Conservation (phyloP, 1,139 yeast species). For the Hansenula lynferdii region DNA sequence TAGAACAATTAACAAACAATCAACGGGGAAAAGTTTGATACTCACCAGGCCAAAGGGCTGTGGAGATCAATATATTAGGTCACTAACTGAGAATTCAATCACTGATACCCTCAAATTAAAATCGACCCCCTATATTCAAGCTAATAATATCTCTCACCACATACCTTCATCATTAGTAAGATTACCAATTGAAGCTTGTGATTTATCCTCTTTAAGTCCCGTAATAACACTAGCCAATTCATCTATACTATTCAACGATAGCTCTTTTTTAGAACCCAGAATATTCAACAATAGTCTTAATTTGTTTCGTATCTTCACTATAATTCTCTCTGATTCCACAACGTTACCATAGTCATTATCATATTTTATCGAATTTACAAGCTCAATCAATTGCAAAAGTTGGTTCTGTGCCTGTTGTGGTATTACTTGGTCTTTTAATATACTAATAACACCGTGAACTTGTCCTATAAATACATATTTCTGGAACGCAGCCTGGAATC, state of each 20-base stretch:
- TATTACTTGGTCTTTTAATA: neutral
- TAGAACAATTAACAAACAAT: too few species aligned
- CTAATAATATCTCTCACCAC: slow-evolving; percentile 22
- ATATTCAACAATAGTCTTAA: slow-evolving; percentile 38
- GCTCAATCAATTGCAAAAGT: slow-evolving; percentile 11
- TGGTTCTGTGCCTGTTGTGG: slow-evolving; percentile 12
- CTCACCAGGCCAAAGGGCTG: too few species aligned
- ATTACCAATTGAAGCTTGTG: slow-evolving; percentile 11
- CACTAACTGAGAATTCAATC: too few species aligned
- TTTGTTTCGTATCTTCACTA: slow-evolving; percentile 48
- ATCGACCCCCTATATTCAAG: too few species aligned
- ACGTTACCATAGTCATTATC: slow-evolving; percentile 46
- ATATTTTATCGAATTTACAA: slow-evolving; percentile 21
- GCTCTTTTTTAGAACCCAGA: slow-evolving; percentile 17
- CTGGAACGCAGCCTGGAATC: slow-evolving; percentile 76
- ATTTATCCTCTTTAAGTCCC: slow-evolving; percentile 15
- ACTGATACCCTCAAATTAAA: too few species aligned
- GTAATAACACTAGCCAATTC: slow-evolving; percentile 6
- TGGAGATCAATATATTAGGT: too few species aligned
- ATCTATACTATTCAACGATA: slow-evolving; percentile 14
- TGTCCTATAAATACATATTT: slow-evolving; percentile 62
- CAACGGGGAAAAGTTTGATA: too few species aligned
- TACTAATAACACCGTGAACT: slow-evolving; percentile 41
- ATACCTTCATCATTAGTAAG: slow-evolving; percentile 19
- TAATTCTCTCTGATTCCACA: slow-evolving; percentile 37